phyloP scores from a whole-genome alignment of 2,329 filamentous ascomycete species.

The Blumeria hordei region DNA sequence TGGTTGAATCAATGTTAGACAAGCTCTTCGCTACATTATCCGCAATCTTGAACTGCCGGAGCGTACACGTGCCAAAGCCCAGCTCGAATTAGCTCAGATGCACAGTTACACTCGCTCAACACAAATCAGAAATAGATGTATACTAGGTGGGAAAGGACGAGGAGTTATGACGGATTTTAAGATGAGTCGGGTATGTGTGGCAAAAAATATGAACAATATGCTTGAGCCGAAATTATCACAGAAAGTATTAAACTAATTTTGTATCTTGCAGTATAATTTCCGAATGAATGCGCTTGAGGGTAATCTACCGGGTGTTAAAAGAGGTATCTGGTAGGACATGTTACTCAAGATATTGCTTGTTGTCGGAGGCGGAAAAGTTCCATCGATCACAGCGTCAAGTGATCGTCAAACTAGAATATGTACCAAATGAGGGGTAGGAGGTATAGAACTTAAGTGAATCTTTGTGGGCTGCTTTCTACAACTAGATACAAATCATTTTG shows the following conservation, averaged over 20 bases:
- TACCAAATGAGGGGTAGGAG: no score
- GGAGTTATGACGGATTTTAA: slow-evolving; percentile 88
- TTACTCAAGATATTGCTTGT: no score
- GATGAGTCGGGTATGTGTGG: slow-evolving; percentile 56
- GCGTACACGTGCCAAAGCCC: slow-evolving; percentile 68
- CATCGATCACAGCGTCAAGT: no score
- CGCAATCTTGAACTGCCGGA: slow-evolving; percentile 72
- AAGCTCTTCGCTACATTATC: slow-evolving; percentile 81
- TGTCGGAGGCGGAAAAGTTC: no score
- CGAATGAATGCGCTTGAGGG: slow-evolving; percentile 69
- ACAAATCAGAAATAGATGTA: slow-evolving; percentile 83
- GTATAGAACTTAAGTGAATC: no score
- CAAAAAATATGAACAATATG: neutral
- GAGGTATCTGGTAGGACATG: slow-evolving; percentile 65
- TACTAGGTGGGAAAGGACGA: slow-evolving; percentile 69
- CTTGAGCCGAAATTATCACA: neutral
- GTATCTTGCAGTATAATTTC: slow-evolving; percentile 54
- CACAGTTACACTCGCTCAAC: slow-evolving; percentile 84
- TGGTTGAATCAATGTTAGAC: slow-evolving; percentile 25
- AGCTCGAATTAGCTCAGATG: slow-evolving; percentile 85
- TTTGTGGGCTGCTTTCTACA: no score
- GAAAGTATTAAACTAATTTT: slow-evolving; percentile 7
- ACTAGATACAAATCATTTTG: no score
- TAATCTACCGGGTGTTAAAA: slow-evolving; percentile 73
- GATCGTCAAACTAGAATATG: no score